Percentiles rank a stretch among this genome's conserved stretches.
Conservation (phyloP, 306 rosid genomes). For the Prunus armeniaca region DNA sequence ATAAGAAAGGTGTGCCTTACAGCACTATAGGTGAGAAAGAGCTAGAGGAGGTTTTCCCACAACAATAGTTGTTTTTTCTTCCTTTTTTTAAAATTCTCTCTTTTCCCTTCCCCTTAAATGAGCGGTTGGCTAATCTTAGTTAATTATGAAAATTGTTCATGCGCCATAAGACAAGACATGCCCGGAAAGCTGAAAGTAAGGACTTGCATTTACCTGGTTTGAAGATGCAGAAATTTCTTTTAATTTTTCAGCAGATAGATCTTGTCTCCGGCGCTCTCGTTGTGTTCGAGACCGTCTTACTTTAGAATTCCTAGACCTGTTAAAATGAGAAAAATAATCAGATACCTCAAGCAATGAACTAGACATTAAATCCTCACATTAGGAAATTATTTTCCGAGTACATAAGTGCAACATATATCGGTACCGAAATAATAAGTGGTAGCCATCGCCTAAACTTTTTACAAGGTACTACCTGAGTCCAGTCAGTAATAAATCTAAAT, state of each 20-base stretch:
- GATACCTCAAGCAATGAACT: slow-evolving; percentile 6
- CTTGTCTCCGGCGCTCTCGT: slow-evolving; percentile 39
- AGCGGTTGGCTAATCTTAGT: not conserved
- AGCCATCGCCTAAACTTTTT: not conserved
- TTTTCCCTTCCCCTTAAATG: not conserved
- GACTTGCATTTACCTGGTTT: slow-evolving; percentile 38
- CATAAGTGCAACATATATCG: not conserved
- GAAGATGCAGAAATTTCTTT: slow-evolving; percentile 35
- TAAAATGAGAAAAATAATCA: not conserved
- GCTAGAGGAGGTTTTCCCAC: not conserved
- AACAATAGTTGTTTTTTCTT: not conserved
- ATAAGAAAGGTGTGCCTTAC: not conserved
- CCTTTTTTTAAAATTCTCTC: not conserved
- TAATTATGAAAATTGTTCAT: not conserved
- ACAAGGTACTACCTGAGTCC: not conserved
- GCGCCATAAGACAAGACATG: not conserved
- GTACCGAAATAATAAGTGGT: not conserved
- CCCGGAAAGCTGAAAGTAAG: not conserved
- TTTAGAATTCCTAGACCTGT: slow-evolving; percentile 60
- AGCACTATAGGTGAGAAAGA: not conserved
- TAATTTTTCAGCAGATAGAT: slow-evolving; percentile 27
- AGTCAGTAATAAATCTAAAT: not conserved
- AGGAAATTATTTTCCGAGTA: not conserved
- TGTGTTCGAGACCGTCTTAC: slow-evolving; percentile 47
- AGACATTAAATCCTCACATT: not conserved